Evolutionary conservation across 208 protist species (phyloP).

Genomic region (Leishmania lainsoni): DNA sequence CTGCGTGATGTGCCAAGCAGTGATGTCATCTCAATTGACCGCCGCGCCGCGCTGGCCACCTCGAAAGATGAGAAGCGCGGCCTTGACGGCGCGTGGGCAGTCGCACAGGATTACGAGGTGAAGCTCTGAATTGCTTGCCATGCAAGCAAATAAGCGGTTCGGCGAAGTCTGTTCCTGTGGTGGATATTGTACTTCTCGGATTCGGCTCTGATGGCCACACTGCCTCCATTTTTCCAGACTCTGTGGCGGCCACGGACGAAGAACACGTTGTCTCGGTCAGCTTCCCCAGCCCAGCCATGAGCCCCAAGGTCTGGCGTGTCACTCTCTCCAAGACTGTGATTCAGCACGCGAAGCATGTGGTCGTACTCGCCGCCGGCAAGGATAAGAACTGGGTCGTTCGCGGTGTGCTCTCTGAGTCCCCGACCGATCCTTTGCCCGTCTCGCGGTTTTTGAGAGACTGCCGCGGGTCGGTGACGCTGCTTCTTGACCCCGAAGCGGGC

Average conservation of each 20-base stretch:
- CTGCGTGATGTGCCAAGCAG: slow-evolving; percentile 55
- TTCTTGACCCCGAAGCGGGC: slow-evolving; percentile 45
- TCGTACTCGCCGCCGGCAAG: slow-evolving; percentile 66
- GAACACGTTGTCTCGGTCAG: slow-evolving; percentile 44
- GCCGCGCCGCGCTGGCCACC: slow-evolving; percentile 32
- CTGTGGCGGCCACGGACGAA: slow-evolving; percentile 44
- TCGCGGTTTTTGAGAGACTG: slow-evolving; percentile 72
- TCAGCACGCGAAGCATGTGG: slow-evolving; percentile 60
- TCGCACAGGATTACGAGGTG: slow-evolving; percentile 44
- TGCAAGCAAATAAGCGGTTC: not conserved
- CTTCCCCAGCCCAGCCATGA: slow-evolving; percentile 78
- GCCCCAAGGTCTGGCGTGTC: slow-evolving; percentile 80
- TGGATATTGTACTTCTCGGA: slow-evolving; percentile 83
- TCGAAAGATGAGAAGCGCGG: slow-evolving; percentile 33
- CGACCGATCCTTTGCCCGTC: slow-evolving; percentile 33
- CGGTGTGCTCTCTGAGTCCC: slow-evolving; percentile 44
- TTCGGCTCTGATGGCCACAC: slow-evolving; percentile 85
- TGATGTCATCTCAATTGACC: slow-evolving; percentile 47
- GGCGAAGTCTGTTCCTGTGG: slow-evolving; percentile 35
- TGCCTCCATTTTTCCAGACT: slow-evolving; percentile 81
- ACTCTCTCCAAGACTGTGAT: slow-evolving; percentile 74
- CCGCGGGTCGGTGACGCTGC: slow-evolving; percentile 60
- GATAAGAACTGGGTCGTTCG: slow-evolving; percentile 78
- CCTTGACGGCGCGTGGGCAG: slow-evolving; percentile 38
- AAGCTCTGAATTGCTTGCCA: slow-evolving; percentile 31